Base-by-base conservation (phyloP, 257 asterid genomes). In the Fraxinus anomala region DNA sequence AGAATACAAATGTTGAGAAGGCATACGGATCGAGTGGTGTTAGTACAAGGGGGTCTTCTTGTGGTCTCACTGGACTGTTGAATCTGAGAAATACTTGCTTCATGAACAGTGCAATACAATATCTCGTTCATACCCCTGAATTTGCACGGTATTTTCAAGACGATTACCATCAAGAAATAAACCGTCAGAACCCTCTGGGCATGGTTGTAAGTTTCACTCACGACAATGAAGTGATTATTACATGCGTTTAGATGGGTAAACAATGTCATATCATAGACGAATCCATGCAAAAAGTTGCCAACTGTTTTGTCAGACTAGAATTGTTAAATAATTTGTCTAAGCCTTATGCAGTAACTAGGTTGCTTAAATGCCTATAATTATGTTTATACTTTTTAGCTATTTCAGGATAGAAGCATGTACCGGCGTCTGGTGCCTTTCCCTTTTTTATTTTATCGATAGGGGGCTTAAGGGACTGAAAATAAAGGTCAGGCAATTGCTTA, bases 31-130 rank as follows among this genome's bases (percentile, higher is more conserved):
- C 89, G 51, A 80, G 87, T 79, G 97, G 99, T 80, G 94, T 93
- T 84, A 89, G 90, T 83, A 96, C 99, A 69, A 86, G 98, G 87
- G 97, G 99, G 71, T 89, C 97, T 69, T 89, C 97, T 77, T 89
- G 89, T 85, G 99, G 98, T 81, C 93, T 96, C 85, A 93, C 90
- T 83, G 99, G 99, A 65, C 84, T 96, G 87, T 59, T 92, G 89
- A 96, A 96, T 87, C 97, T 93, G 85, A 98, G 99, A 74, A 96
- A 96, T 76, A 96, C 98, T 76, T 96, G 99, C 88, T 96, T 93
- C 79, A 96, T 96, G 99, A 96, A 96, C 75, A 90, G 98, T 82
- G 98, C 98, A 73, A 93, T 96, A 80, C 99, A 96, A 78, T 96
- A 98, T 88, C 97, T 96, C 30, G 97, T 93, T 76, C 99, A 96